These are phyloP conservation scores for Fusarium drepaniforme DNA, from an alignment of 2,329 filamentous ascomycete species.

Conservation along the genomic window DNA sequence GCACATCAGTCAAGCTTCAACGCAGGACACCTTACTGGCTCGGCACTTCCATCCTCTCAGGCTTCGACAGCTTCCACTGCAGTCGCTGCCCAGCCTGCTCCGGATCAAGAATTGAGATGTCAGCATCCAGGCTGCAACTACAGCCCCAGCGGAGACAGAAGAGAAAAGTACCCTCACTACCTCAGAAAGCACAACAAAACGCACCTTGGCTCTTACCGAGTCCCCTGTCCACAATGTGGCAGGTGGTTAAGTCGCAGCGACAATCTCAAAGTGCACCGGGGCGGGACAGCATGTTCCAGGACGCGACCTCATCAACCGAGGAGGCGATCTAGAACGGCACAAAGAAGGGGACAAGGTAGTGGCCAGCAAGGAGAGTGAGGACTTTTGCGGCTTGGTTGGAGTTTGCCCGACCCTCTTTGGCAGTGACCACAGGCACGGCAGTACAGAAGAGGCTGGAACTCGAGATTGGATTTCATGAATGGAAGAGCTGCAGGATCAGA, in stretches of 20 bases:
- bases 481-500: background rate
- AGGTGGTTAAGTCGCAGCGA: background rate
- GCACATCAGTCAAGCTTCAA: background rate
- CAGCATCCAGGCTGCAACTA: background rate
- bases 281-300: too few relatives aligned
- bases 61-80: too few relatives aligned
- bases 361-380: background rate
- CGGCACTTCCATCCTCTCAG: too few relatives aligned
- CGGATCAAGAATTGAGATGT: background rate
- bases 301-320: too few relatives aligned
- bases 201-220: background rate
- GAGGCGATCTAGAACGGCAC: background rate
- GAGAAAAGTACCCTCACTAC: background rate
- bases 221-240: background rate
- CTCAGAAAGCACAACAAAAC: background rate
- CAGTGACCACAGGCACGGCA: background rate
- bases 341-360: background rate
- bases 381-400: too few relatives aligned
- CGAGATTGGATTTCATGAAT: background rate
- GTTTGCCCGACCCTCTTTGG: background rate
- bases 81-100: background rate
- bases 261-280: constrained; percentile 7
- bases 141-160: background rate
- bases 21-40: background rate
- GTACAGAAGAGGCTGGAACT: background rate